These are phyloP conservation scores for Dendrocalamus latiflorus DNA, from an alignment of 202 grass and related monocot genomes.

Conservation along the genomic window DNA sequence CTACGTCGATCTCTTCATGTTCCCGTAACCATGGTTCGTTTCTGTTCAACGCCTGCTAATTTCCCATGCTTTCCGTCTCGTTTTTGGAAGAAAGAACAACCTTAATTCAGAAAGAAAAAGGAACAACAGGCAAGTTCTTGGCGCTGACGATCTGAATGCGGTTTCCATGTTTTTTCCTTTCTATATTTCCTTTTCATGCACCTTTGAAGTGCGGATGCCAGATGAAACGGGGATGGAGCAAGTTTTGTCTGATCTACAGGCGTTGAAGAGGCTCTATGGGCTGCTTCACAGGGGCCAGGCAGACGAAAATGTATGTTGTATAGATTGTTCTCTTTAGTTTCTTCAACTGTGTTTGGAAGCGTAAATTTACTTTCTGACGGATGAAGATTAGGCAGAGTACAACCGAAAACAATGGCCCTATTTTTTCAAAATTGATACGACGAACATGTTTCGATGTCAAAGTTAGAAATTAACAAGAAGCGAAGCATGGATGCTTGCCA, in stretches of 20 bases:
- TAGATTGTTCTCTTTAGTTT: background rate
- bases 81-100: background rate
- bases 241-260: slow-evolving; percentile 38
- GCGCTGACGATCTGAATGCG: background rate
- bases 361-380: background rate
- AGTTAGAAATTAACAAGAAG: background rate
- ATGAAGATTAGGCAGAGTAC: background rate
- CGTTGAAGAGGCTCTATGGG: slow-evolving; percentile 46
- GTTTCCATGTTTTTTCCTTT: background rate
- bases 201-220: background rate
- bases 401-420: background rate
- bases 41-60: background rate
- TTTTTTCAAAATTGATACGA: background rate
- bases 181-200: background rate
- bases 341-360: background rate
- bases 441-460: background rate
- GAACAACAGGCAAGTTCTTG: background rate
- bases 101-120: background rate
- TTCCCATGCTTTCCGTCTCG: background rate
- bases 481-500: background rate
- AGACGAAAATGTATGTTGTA: slow-evolving; percentile 3
- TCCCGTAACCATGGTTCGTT: background rate
- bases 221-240: slow-evolving; percentile 25
- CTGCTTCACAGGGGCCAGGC: slow-evolving; percentile 24
- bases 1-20: background rate